A percentile compares a stretch with the other conserved stretches of the same genome.
These are phyloP conservation scores for Microdochium nivale DNA, from an alignment of 2,329 filamentous ascomycete genomes.

Conservation along the genomic window DNA sequence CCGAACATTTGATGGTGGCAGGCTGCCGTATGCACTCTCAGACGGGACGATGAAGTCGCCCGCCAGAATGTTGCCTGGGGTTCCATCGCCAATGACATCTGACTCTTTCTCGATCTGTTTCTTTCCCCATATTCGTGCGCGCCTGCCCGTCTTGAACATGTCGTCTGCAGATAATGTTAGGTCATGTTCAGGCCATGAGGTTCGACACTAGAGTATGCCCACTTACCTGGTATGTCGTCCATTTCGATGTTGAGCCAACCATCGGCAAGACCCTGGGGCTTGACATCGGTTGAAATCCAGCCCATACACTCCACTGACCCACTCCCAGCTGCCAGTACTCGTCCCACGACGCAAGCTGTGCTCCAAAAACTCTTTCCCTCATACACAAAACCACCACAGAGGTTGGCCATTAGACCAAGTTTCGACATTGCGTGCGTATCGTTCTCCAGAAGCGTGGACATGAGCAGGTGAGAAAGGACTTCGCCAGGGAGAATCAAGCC, in stretches of 20 bases:
- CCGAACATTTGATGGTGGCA: conserved; percentile 34
- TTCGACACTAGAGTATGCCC: not conserved
- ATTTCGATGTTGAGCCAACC: conserved; percentile 53
- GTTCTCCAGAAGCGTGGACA: conserved; percentile 57
- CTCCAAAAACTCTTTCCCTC: conserved; percentile 60
- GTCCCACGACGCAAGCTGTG: conserved; percentile 55
- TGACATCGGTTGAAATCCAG: conserved; percentile 55
- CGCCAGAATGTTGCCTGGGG: conserved; percentile 44
- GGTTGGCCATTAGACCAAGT: conserved; percentile 51
- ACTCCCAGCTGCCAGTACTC: conserved; percentile 53
- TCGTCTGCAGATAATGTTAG: conserved; percentile 29
- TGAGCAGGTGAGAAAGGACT: conserved; percentile 52
- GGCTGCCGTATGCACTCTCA: conserved; percentile 42
- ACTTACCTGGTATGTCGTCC: conserved; percentile 42
- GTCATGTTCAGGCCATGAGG: not conserved
- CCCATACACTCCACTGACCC: conserved; percentile 59
- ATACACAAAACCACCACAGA: conserved; percentile 59
- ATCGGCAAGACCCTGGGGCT: conserved; percentile 40
- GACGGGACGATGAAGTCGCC: conserved; percentile 55
- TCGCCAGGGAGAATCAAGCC: conserved; percentile 59
- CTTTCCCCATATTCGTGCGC: conserved; percentile 55
- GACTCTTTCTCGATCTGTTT: conserved; percentile 50
- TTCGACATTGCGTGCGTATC: conserved; percentile 50
- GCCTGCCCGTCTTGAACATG: conserved; percentile 39
- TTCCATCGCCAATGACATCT: conserved; percentile 48